Conservation (phyloP, 345 rosid species). For the Citrus cavaleriei region DNA sequence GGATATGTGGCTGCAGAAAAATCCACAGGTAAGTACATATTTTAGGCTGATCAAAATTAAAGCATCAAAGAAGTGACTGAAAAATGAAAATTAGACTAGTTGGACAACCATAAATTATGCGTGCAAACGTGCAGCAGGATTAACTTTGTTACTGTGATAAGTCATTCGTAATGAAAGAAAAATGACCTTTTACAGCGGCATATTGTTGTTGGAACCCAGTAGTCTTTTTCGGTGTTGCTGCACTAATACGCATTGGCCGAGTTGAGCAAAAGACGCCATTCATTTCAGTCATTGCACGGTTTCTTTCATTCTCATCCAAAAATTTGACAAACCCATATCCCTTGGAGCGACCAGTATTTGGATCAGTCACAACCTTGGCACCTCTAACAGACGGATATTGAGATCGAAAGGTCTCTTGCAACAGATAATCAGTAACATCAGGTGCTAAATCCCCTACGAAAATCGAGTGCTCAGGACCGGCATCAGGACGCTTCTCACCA, state of each 20-base stretch:
- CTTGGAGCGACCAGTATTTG: conserved; percentile 92
- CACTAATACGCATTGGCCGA: conserved; percentile 92
- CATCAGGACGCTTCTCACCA: conserved; percentile 80
- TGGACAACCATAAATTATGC: background rate
- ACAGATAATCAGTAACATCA: conserved; percentile 85
- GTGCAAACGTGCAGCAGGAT: background rate
- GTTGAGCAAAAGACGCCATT: conserved; percentile 90
- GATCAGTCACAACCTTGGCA: conserved; percentile 98
- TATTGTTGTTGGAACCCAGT: conserved; percentile 66
- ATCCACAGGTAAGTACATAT: conserved; percentile 11
- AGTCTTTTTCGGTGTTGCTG: conserved; percentile 79
- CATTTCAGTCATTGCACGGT: conserved; percentile 93
- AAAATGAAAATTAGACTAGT: background rate
- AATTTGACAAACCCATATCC: conserved; percentile 98
- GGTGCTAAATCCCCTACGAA: conserved; percentile 96
- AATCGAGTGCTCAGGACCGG: conserved; percentile 94
- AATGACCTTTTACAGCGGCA: conserved; percentile 53
- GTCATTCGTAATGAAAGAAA: background rate
- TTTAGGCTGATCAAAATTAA: background rate
- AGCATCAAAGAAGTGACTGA: background rate
- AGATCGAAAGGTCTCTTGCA: conserved; percentile 90
- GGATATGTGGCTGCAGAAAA: conserved; percentile 58
- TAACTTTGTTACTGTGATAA: background rate
- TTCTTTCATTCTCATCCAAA: conserved; percentile 85
- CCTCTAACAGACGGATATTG: conserved; percentile 89